phyloP scores from a whole-genome alignment of 2,329 filamentous ascomycete genomes.

The Penicillium oxalicum region DNA sequence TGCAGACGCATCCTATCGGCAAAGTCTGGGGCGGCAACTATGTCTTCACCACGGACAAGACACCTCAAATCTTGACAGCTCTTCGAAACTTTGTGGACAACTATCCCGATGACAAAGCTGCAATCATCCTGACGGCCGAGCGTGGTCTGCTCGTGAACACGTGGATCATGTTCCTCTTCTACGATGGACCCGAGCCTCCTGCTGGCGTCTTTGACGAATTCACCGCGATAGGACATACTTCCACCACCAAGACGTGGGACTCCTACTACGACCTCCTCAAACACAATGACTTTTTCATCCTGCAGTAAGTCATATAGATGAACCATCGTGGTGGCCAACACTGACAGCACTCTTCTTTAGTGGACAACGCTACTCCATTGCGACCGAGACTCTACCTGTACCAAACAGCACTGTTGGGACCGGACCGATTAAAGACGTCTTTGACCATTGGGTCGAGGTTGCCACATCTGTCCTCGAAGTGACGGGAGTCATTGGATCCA shows the following conservation, averaged over 20 bases:
- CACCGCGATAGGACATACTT: constrained; percentile 42
- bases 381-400: constrained; percentile 36
- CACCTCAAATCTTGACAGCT: constrained; percentile 29
- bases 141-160: constrained; percentile 44
- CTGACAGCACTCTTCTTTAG: constrained; percentile 9
- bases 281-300: constrained; percentile 39
- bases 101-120: constrained; percentile 55
- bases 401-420: constrained; percentile 26
- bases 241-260: constrained; percentile 43
- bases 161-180: constrained; percentile 59
- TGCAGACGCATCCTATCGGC: constrained; percentile 29
- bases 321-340: neutral
- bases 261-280: constrained; percentile 44
- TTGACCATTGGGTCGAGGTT: constrained; percentile 31
- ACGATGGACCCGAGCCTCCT: constrained; percentile 53
- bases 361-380: constrained; percentile 38
- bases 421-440: constrained; percentile 27
- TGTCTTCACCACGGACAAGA: constrained; percentile 35
- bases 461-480: constrained; percentile 24
- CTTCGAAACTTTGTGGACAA: constrained; percentile 37
- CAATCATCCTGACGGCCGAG: constrained; percentile 53
- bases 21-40: constrained; percentile 47
- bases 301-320: constrained; percentile 13
- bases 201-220: constrained; percentile 53
- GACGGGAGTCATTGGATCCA: constrained; percentile 25